These are phyloP conservation scores for Crepidotus variabilis DNA, from an alignment of 768 basidiomycete species.

Conservation along the genomic window DNA sequence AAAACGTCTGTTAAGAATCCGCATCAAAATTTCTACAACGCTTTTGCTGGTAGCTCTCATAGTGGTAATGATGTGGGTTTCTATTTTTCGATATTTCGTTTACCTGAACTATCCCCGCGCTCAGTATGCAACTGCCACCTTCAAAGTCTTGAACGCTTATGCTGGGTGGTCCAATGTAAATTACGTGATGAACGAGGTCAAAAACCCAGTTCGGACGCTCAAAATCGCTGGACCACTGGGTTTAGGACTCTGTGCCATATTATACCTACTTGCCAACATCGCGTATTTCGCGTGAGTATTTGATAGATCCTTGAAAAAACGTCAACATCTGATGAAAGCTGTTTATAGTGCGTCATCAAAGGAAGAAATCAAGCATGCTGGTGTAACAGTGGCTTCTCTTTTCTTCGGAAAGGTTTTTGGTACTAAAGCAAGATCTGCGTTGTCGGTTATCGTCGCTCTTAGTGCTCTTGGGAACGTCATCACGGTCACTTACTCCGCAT, in stretches of 20 bases:
- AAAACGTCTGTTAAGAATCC: conserved; percentile 48
- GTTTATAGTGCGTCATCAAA: conserved; percentile 36
- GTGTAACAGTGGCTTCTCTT: conserved; percentile 54
- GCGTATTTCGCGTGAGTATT: conserved; percentile 45
- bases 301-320: too few relatives aligned
- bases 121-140: conserved; percentile 58
- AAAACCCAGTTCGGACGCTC: conserved; percentile 55
- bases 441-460: conserved; percentile 55
- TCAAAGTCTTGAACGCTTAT: conserved; percentile 47
- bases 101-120: not conserved
- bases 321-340: not conserved
- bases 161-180: conserved; percentile 55
- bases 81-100: not conserved
- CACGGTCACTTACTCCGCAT: conserved; percentile 40
- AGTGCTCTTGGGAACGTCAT: conserved; percentile 28
- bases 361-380: conserved; percentile 42
- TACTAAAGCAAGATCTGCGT: conserved; percentile 42
- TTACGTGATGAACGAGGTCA: conserved; percentile 59
- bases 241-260: conserved; percentile 44
- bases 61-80: conserved; percentile 32
- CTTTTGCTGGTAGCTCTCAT: conserved; percentile 51
- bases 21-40: conserved; percentile 47
- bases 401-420: conserved; percentile 63
- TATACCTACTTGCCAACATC: conserved; percentile 56
- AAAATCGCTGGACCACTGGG: conserved; percentile 61